Evolutionary conservation across 257 asterid species (phyloP).

Genomic region (Plantago ovata): DNA sequence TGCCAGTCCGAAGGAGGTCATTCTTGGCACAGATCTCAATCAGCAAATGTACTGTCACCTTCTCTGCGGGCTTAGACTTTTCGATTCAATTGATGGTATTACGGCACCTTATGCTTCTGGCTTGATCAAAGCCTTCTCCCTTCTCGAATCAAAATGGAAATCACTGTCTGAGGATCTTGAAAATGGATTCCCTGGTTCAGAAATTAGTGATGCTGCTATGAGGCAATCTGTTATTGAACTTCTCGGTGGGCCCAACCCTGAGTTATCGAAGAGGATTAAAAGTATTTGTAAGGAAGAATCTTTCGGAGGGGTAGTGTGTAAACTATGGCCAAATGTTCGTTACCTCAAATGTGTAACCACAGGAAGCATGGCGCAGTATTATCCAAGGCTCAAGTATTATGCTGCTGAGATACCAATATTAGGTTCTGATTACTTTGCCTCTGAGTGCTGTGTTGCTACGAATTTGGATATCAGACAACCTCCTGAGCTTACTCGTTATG

Average conservation of each 20-base stretch:
- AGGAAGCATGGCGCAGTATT: slow-evolving; percentile 92
- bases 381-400: slow-evolving; percentile 77
- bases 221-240: slow-evolving; percentile 16
- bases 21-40: slow-evolving; percentile 83
- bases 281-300: slow-evolving; percentile 61
- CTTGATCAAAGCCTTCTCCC: slow-evolving; percentile 80
- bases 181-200: too few species aligned
- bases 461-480: slow-evolving; percentile 70
- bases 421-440: slow-evolving; percentile 91
- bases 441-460: slow-evolving; percentile 95
- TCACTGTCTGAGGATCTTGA: slow-evolving; percentile 27
- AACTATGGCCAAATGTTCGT: slow-evolving; percentile 44
- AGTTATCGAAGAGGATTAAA: slow-evolving; percentile 74
- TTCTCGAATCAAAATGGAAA: slow-evolving; percentile 76
- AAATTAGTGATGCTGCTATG: too few species aligned
- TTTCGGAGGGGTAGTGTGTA: slow-evolving; percentile 12
- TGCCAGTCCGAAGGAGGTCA: slow-evolving; percentile 95
- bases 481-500: slow-evolving; percentile 69
- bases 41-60: slow-evolving; percentile 91
- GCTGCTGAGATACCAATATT: slow-evolving; percentile 71
- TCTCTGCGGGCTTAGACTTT: slow-evolving; percentile 65
- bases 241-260: slow-evolving; percentile 62
- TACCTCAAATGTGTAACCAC: slow-evolving; percentile 92
- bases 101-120: slow-evolving; percentile 89
- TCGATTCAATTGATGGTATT: slow-evolving; percentile 71